These are phyloP conservation scores for Pichia cactophila DNA, from an alignment of 1,139 yeast genomes.

Conservation along the genomic window DNA sequence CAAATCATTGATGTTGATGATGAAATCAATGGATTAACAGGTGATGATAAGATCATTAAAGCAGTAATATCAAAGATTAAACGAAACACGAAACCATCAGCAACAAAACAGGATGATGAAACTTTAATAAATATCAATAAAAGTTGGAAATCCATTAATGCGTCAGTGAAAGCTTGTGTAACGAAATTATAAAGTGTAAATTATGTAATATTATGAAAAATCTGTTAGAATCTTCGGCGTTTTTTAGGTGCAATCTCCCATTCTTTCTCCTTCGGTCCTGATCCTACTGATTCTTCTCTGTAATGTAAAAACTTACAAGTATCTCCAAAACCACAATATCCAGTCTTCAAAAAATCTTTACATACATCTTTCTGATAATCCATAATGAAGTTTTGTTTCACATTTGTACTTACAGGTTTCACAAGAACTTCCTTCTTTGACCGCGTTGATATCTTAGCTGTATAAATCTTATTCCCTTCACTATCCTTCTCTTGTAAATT, in stretches of 20 bases:
- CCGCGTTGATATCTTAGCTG: conserved; percentile 26
- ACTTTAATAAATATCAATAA: background rate
- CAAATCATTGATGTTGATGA: conserved; percentile 2
- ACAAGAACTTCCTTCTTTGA: conserved; percentile 26
- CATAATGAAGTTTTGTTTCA: conserved; percentile 65
- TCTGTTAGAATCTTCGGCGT: conserved; percentile 20
- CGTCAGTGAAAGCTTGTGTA: conserved; percentile 7
- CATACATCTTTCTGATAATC: conserved; percentile 95
- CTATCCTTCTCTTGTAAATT: conserved; percentile 14
- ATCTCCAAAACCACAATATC: conserved; percentile 96
- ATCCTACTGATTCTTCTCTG: conserved; percentile 77
- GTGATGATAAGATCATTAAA: conserved; percentile 4
- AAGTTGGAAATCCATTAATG: conserved; percentile 6
- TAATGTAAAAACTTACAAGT: conserved; percentile 93
- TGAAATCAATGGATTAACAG: background rate
- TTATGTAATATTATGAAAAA: background rate
- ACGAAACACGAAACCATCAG: background rate
- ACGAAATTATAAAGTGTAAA: conserved; percentile 2
- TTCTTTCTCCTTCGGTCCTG: conserved; percentile 45
- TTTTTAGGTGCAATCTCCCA: conserved; percentile 47
- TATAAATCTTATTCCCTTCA: conserved; percentile 29
- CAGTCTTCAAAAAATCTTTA: conserved; percentile 85
- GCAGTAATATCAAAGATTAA: conserved; percentile 1
- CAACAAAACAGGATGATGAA: background rate
- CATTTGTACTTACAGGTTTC: conserved; percentile 42